Base-by-base conservation (phyloP, 768 basidiomycete genomes). In the Udeniomyces megalosporus region DNA sequence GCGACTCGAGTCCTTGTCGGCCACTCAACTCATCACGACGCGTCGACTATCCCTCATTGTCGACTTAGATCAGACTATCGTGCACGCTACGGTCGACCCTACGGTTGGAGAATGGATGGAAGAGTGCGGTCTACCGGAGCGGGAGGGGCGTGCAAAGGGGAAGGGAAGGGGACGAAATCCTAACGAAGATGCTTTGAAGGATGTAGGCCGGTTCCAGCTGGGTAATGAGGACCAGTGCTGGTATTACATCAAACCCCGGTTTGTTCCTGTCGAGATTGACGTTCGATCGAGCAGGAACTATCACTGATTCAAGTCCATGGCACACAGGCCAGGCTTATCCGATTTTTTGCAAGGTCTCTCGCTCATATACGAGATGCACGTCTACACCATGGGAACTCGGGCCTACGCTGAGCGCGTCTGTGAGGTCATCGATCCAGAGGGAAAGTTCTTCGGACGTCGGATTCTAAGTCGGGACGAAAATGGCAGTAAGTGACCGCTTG, bases 191-290 rank as follows among this genome's bases (percentile, higher is more conserved):
- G 90, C 89, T 3, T 77, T 96, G 66, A 84, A 84, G 68, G 91
- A 95, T 66, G 90, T 96, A 60, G 84, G 83, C 71, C 82, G 82
- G 73, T 99, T 99, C 75, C 81, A 81, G 64, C 79, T 99, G n/a
- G 91, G 82, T 81, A 70, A 81, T 79, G n/a, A 83, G 54, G 86
- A 87, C 53, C 87, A 87, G 0, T 89, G 88, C 69, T 86, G 88
- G 80, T 97, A 97, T 74, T 99, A 93, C 73, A 88, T 97, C 73
- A 99, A 99, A 74, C 90, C 91, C 64, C 81, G 93, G 93, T 93
- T 69, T 64, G 83, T 71, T 55, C 34, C n/a, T n/a, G n/a, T n/a
- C n/a, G n/a, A n/a, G n/a, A n/a, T n/a, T 32, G 22, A 2, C n/a
- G n/a, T 64, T 14, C 29, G 35, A 12, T 20, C 22, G 22, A 45